Evolutionary conservation across 2,329 filamentous ascomycete species (phyloP).

Genomic region (Furcasterigmium sp.): DNA sequence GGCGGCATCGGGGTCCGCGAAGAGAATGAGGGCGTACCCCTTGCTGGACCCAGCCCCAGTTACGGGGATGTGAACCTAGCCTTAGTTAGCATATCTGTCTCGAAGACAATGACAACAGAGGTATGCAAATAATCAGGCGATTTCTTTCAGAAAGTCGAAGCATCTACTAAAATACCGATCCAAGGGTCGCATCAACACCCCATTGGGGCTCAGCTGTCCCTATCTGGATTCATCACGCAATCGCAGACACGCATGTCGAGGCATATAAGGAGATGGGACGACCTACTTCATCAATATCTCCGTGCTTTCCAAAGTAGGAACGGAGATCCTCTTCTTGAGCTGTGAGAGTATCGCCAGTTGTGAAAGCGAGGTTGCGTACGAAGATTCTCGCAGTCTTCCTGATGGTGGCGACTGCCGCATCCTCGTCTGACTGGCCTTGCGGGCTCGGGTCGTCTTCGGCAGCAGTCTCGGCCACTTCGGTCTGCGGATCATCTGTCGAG

Average conservation of each 20-base stretch:
- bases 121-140: conserved; percentile 2
- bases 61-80: conserved; percentile 81
- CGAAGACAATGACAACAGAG: background rate
- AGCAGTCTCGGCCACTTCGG: conserved; percentile 20
- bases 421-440: conserved; percentile 25
- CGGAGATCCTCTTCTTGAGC: conserved; percentile 64
- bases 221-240: conserved; percentile 94
- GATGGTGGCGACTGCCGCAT: conserved; percentile 53
- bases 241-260: conserved; percentile 6
- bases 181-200: conserved; percentile 85
- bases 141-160: conserved; percentile 72
- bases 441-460: conserved; percentile 9
- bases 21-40: conserved; percentile 87
- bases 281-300: conserved; percentile 81
- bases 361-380: conserved; percentile 82
- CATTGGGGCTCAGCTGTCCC: conserved; percentile 94
- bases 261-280: conserved; percentile 18
- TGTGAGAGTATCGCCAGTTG: conserved; percentile 39
- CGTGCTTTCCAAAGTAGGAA: conserved; percentile 66
- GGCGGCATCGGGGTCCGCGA: conserved; percentile 65
- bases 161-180: conserved; percentile 99
- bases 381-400: conserved; percentile 74
- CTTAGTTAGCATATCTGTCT: conserved; percentile 11
- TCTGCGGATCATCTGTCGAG: background rate
- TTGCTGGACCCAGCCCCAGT: conserved; percentile 71